Evolutionary conservation across 2,329 filamentous ascomycete genomes (phyloP), one percentile per base, ranked within the genome.

Genomic region (Pestalotiopsis sp.): DNA sequence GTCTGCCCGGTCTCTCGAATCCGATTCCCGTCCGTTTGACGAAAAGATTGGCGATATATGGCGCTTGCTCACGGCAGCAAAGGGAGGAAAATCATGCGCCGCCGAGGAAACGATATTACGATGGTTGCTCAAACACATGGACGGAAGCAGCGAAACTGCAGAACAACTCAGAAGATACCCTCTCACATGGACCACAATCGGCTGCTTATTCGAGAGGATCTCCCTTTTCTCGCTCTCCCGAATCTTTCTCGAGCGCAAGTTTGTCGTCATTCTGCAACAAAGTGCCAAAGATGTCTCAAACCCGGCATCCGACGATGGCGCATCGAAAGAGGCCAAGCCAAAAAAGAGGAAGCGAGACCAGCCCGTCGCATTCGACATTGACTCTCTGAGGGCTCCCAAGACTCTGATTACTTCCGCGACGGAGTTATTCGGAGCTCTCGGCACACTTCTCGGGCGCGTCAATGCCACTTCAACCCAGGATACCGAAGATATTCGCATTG

Each of bases 141-240:
- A 84, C 70, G 83, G 83, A 23, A 72, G 81, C 56, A 80, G 81
- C 39, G 78, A 83, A 49, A 78, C 76, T 63, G 84, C 85, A 66
- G 87, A 89, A 76, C 84, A 82, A 56, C 73, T 89, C 65, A 84
- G 88, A 73, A 82, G 87, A 70, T 88, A 85, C 73, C 86, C 87
- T 61, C 76, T 87, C 66, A 83, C 87, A 11, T 91, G 89, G 92
- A 84, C 82, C 38, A 85, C 94, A 45, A 78, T 94, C 27, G 83
- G 84, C 59, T 86, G 85, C 69, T 83, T 92, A 62, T 85, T 93
- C 67, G 82, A 85, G 64, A 82, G 89, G n/a, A 88, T 95, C 20
- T 91, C 93, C 0, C 82, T 90, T 0, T 90, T 92, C 61, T 90
- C 89, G 12, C 84, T 93, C 27, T 92, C 93, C 9, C 90, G 90